Conservation (phyloP, 176 grass and related monocot genomes). For the Eragrostis curvula region DNA sequence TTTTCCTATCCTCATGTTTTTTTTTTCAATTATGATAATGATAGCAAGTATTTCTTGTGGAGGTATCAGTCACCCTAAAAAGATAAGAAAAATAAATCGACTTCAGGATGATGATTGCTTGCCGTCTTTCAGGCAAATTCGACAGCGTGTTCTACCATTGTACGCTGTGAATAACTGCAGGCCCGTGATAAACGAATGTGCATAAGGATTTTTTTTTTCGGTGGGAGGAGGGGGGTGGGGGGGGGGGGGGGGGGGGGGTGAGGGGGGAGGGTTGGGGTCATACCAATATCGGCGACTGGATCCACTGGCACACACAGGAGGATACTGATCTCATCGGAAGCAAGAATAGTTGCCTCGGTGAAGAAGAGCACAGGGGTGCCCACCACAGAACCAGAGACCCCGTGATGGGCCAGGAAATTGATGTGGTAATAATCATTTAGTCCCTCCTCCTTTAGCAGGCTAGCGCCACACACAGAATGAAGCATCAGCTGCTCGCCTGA, state of each 20-base stretch:
- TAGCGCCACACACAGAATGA: conserved; percentile 33
- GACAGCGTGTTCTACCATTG: background rate
- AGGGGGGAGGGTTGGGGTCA: too few species aligned
- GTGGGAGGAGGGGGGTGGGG: too few species aligned
- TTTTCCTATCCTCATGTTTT: background rate
- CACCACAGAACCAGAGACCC: conserved; percentile 5
- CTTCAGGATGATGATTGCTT: background rate
- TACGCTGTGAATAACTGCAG: background rate
- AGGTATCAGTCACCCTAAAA: background rate
- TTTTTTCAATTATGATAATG: background rate
- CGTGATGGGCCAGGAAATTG: conserved; percentile 25
- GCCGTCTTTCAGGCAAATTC: background rate
- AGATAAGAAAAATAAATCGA: background rate
- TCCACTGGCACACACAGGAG: conserved; percentile 18
- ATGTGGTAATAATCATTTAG: conserved; percentile 21
- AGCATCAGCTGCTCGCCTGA: conserved; percentile 8
- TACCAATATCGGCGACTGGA: conserved; percentile 32
- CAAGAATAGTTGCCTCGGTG: background rate
- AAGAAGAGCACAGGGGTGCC: conserved; percentile 17
- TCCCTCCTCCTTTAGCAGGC: background rate
- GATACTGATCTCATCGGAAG: background rate
- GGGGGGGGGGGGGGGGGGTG: too few species aligned
- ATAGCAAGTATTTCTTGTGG: background rate
- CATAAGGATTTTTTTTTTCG: too few species aligned
- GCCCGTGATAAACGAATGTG: too few species aligned